These are phyloP conservation scores for Anisodus tanguticus DNA, from an alignment of 257 asterid species.

Conservation along the genomic window DNA sequence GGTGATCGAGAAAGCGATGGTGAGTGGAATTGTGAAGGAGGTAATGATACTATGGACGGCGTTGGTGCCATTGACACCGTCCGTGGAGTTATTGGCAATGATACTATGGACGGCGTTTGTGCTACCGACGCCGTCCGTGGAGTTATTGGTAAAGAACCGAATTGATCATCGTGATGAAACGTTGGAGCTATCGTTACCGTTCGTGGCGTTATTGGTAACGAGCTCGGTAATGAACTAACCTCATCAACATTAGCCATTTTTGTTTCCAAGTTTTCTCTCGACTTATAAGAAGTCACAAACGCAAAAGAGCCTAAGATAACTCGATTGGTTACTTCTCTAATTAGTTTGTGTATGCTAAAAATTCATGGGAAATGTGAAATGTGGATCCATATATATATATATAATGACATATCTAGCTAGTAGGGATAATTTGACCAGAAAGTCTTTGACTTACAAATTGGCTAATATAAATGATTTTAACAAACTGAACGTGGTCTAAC, in stretches of 20 bases:
- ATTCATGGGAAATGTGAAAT: constrained; percentile 16
- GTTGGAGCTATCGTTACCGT: background rate
- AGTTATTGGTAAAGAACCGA: constrained; percentile 12
- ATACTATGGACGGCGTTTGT: constrained; percentile 25
- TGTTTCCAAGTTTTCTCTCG: constrained; percentile 27
- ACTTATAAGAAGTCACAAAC: background rate
- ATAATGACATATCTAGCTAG: background rate
- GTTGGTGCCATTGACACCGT: constrained; percentile 37
- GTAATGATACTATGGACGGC: constrained; percentile 62
- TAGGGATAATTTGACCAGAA: constrained; percentile 17
- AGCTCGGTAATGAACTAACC: constrained; percentile 23
- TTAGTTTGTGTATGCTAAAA: background rate
- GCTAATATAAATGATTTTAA: background rate
- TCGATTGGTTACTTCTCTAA: background rate
- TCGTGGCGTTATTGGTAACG: constrained; percentile 35
- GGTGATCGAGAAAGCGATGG: constrained; percentile 83
- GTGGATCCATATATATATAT: background rate
- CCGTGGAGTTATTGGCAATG: constrained; percentile 61
- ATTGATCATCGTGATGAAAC: constrained; percentile 16
- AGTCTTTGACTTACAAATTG: background rate
- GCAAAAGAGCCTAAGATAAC: background rate
- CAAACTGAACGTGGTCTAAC: background rate
- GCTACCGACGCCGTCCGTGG: constrained; percentile 26
- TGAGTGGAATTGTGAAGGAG: constrained; percentile 80
- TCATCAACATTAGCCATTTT: constrained; percentile 30